A percentile compares a stretch with the other conserved stretches of the same genome.
These are phyloP conservation scores for Lablab purpureus DNA, from an alignment of 306 rosid genomes.

Conservation along the genomic window DNA sequence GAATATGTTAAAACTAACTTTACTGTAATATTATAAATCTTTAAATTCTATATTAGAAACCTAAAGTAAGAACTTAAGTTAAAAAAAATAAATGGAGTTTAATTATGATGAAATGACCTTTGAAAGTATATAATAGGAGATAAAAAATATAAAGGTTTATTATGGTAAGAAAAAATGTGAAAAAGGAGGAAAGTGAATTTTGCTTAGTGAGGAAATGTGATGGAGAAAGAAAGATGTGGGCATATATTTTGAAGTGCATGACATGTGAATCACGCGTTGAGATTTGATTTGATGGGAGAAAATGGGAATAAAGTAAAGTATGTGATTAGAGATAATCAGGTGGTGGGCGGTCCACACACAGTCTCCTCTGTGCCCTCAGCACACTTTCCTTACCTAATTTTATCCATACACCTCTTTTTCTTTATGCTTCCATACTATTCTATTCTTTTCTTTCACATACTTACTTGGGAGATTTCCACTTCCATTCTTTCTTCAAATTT, in stretches of 20 bases:
- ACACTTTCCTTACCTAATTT: slow-evolving; percentile 36
- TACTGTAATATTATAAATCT: too few species aligned
- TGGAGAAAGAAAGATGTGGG: background rate
- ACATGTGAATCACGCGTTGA: slow-evolving; percentile 48
- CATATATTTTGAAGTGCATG: slow-evolving; percentile 41
- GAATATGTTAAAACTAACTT: background rate
- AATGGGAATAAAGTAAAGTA: slow-evolving; percentile 43
- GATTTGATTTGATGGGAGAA: slow-evolving; percentile 29
- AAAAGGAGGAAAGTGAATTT: background rate
- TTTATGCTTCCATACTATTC: too few species aligned
- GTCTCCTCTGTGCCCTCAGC: background rate
- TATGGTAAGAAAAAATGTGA: background rate
- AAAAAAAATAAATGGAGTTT: too few species aligned
- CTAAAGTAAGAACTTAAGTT: too few species aligned
- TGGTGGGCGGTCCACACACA: slow-evolving; percentile 46
- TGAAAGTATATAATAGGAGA: too few species aligned
- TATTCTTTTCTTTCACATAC: too few species aligned
- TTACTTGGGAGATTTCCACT: too few species aligned
- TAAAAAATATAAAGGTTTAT: too few species aligned
- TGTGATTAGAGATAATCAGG: slow-evolving; percentile 38
- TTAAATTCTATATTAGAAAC: too few species aligned
- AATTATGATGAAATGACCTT: too few species aligned
- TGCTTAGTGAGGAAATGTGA: background rate
- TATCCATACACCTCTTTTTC: too few species aligned
- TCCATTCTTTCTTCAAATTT: too few species aligned